Evolutionary conservation across 768 basidiomycete genomes (phyloP).

Genomic region (Pleurotus eryngii): DNA sequence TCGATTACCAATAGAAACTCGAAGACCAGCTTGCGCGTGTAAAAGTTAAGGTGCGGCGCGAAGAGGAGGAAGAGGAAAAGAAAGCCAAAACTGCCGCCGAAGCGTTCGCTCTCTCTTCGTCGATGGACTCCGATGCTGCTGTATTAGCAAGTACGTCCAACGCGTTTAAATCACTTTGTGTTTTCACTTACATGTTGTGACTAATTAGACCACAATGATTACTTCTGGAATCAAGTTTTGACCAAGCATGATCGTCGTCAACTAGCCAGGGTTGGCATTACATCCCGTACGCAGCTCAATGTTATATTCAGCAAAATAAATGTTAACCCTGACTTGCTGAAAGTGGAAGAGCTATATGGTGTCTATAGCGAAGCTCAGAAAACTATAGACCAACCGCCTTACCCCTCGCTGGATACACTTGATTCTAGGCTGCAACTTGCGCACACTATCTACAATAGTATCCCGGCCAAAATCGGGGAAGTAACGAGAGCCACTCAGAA

Average conservation of each 20-base stretch:
- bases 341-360: conserved; percentile 9
- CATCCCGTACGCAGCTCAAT: conserved; percentile 1
- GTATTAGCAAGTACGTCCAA: conserved; percentile 1
- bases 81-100: conserved; percentile 15
- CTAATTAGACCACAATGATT: conserved; percentile 1
- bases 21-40: conserved; percentile 25
- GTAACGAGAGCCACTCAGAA: conserved; percentile 1
- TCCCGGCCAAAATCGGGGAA: background rate
- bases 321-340: background rate
- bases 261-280: background rate
- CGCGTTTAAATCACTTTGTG: too few relatives aligned
- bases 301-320: background rate
- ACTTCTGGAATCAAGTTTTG: conserved; percentile 7
- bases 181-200: background rate
- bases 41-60: conserved; percentile 19
- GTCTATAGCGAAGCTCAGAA: conserved; percentile 24
- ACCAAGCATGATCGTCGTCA: background rate
- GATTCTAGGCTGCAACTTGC: background rate
- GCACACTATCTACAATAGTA: conserved; percentile 1
- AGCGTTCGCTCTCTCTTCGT: conserved; percentile 2
- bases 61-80: conserved; percentile 20
- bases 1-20: conserved; percentile 19
- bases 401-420: background rate
- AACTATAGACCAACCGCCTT: conserved; percentile 8
- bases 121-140: background rate